Evolutionary conservation across 2,329 filamentous ascomycete genomes (phyloP).

Genomic region (Pestalotiopsis sp.): DNA sequence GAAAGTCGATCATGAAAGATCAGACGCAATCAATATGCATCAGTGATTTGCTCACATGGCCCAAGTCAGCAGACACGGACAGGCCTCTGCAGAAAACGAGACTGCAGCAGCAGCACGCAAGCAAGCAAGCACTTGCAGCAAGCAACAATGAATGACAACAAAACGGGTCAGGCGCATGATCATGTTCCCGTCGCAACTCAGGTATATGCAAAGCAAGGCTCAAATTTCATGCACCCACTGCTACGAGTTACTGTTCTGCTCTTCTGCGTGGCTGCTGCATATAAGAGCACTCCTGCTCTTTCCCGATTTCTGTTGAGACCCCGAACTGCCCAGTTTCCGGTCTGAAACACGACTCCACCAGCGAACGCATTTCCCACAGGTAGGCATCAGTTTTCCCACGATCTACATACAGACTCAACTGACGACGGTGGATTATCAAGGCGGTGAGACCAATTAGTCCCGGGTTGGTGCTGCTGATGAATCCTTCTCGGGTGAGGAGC

Average conservation of each 20-base stretch:
- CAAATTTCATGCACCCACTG: not conserved
- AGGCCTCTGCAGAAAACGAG: no score
- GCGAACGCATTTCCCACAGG: not conserved
- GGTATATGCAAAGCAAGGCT: not conserved
- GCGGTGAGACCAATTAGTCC: no score
- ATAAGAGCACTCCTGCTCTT: not conserved
- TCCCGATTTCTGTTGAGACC: not conserved
- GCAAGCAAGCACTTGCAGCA: not conserved
- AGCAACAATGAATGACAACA: not conserved
- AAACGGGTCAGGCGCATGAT: not conserved
- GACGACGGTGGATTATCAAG: not conserved
- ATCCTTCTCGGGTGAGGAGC: no score
- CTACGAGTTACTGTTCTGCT: not conserved
- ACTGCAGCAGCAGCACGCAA: not conserved
- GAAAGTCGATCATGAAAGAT: not conserved
- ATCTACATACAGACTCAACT: not conserved
- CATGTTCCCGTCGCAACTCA: not conserved
- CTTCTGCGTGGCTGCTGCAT: not conserved
- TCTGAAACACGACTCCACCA: not conserved
- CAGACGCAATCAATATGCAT: not conserved
- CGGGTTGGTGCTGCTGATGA: no score
- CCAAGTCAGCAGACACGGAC: not conserved
- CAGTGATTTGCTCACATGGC: not conserved
- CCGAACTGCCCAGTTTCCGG: not conserved
- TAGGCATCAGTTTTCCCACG: not conserved